These are phyloP conservation scores for Xylariaceae sp. DNA, from an alignment of 2,329 filamentous ascomycete species.

Conservation along the genomic window DNA sequence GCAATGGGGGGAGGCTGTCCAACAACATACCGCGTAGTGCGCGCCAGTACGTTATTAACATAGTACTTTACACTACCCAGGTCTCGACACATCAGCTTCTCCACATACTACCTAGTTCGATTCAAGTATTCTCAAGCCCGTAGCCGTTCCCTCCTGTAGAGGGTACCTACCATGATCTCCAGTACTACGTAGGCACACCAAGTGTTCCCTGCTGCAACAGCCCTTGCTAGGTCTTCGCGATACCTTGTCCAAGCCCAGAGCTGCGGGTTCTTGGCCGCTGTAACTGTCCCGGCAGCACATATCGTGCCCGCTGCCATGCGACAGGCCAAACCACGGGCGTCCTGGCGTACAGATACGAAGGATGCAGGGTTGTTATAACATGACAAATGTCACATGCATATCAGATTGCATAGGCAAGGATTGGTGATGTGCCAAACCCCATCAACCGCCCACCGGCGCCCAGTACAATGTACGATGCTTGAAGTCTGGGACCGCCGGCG, in stretches of 20 bases:
- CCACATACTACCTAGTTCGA: background rate
- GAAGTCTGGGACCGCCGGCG: background rate
- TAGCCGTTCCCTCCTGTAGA: background rate
- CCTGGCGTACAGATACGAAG: constrained; percentile 14
- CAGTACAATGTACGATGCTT: constrained; percentile 7
- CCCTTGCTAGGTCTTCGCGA: background rate
- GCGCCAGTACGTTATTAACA: background rate
- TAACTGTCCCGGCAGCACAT: constrained; percentile 2
- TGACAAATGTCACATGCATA: constrained; percentile 24
- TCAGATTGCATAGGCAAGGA: constrained; percentile 15
- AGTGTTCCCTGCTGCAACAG: background rate
- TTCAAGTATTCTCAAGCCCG: background rate
- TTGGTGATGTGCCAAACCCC: constrained; percentile 6
- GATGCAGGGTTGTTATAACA: constrained; percentile 20
- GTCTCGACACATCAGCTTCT: background rate
- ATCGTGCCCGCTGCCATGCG: background rate
- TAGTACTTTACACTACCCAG: background rate
- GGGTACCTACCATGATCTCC: background rate
- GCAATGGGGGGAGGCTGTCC: too few species aligned
- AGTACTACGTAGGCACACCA: background rate
- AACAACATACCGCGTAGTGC: background rate
- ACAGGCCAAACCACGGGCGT: background rate
- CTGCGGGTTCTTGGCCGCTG: constrained; percentile 9
- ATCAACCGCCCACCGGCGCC: constrained; percentile 8
- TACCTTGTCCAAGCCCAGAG: constrained; percentile 15